These are phyloP conservation scores for Puccinia horiana DNA, from an alignment of 1,284 basidiomycete genomes.

Conservation along the genomic window DNA sequence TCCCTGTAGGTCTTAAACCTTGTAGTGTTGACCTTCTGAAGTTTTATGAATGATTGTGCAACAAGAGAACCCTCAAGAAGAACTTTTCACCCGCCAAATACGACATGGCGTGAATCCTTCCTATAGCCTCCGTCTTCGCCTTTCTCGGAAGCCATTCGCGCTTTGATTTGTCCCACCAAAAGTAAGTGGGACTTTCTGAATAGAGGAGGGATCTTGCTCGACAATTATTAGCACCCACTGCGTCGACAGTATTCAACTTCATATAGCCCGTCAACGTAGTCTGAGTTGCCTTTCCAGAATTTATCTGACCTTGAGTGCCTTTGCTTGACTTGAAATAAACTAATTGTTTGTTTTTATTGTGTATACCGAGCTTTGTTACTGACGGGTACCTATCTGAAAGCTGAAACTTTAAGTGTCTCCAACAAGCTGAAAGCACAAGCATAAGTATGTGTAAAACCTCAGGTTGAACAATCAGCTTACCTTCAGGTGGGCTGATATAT, in stretches of 20 bases:
- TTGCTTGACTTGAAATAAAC: neutral
- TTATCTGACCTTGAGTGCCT: neutral
- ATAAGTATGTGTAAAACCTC: slow-evolving; percentile 12
- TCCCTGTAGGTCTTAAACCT: neutral
- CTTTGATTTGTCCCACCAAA: neutral
- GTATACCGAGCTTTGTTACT: neutral
- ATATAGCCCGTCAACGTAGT: slow-evolving; percentile 4
- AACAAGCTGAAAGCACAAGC: neutral
- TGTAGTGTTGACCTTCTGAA: neutral
- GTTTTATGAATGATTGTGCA: neutral
- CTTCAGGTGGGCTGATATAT: no score
- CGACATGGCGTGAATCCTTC: neutral
- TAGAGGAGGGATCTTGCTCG: neutral
- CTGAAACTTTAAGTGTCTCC: neutral
- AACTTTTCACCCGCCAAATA: no score
- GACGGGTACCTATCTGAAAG: neutral
- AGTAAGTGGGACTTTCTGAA: neutral
- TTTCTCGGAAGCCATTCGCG: neutral
- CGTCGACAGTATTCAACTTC: neutral
- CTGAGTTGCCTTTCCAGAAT: neutral
- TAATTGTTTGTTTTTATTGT: neutral
- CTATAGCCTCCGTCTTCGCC: neutral
- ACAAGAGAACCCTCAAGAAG: neutral
- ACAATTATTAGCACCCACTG: neutral
- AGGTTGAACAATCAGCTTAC: neutral